Conservation (phyloP, 2,329 filamentous ascomycete genomes). For the Elsinoe perseae region DNA sequence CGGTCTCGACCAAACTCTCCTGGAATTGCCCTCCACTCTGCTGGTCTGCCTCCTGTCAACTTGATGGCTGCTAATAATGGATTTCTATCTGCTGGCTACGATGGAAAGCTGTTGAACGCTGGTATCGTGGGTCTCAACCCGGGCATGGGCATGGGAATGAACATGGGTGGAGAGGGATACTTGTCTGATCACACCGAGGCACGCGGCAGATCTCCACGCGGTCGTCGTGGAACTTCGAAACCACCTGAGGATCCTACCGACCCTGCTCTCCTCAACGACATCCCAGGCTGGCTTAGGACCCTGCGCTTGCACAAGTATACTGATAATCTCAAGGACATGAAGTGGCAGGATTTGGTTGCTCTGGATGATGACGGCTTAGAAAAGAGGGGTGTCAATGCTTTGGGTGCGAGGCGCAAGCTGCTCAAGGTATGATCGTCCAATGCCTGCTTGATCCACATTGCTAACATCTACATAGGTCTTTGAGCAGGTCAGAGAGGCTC, state of each 20-base stretch:
- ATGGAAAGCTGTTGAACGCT: conserved; percentile 64
- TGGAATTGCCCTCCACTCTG: conserved; percentile 62
- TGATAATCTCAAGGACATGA: conserved; percentile 93
- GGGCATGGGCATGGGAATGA: conserved; percentile 52
- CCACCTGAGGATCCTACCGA: conserved; percentile 97
- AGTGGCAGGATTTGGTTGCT: conserved; percentile 88
- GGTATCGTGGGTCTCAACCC: conserved; percentile 65
- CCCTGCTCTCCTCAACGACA: conserved; percentile 80
- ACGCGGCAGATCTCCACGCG: conserved; percentile 84
- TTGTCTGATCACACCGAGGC: conserved; percentile 87
- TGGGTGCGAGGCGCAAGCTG: conserved; percentile 95
- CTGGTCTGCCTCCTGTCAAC: conserved; percentile 51
- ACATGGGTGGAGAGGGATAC: conserved; percentile 64
- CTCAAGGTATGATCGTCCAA: conserved; percentile 60
- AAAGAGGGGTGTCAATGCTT: conserved; percentile 85
- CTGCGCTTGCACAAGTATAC: conserved; percentile 97
- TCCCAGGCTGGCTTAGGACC: conserved; percentile 91
- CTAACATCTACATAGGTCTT: conserved; percentile 57
- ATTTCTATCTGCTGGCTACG: conserved; percentile 74
- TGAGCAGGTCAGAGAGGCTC: conserved; percentile 74
- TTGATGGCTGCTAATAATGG: conserved; percentile 94
- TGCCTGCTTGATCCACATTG: not conserved
- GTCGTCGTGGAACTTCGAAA: conserved; percentile 89
- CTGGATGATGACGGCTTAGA: conserved; percentile 90
- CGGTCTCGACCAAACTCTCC: conserved; percentile 86